A percentile compares a stretch with the other conserved stretches of the same genome.
These are phyloP conservation scores for Marsdenia floribunda DNA, from an alignment of 257 asterid species.

Conservation along the genomic window DNA sequence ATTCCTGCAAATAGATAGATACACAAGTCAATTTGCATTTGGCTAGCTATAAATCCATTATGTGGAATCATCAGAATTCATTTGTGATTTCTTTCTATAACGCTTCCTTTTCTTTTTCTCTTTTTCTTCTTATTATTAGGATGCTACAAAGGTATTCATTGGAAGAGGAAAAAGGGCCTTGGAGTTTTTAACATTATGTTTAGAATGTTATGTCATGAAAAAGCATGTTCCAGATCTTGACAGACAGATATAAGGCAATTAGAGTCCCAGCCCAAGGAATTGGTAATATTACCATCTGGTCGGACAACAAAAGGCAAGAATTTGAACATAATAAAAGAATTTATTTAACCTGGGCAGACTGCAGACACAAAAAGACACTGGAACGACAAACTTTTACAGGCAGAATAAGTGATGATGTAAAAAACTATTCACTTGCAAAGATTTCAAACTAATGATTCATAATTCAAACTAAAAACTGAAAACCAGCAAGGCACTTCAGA, in stretches of 20 bases:
- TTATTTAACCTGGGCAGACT: not conserved
- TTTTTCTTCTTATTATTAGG: too few relatives aligned
- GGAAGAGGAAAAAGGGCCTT: not conserved
- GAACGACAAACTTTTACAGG: not conserved
- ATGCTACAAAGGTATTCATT: not conserved
- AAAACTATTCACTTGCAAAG: not conserved
- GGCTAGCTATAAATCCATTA: not conserved
- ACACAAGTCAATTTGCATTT: not conserved
- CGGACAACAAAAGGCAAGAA: not conserved
- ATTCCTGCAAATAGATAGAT: not conserved
- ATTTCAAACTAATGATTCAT: not conserved
- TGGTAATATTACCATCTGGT: not conserved
- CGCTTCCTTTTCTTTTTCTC: not conserved
- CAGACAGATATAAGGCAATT: not conserved
- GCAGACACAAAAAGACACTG: not conserved
- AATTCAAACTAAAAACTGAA: constrained; percentile 6
- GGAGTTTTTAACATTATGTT: not conserved
- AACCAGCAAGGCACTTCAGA: not conserved
- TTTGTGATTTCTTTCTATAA: not conserved
- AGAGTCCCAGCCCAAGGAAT: not conserved
- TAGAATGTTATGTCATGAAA: not conserved
- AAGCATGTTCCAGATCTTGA: not conserved
- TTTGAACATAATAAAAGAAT: not conserved
- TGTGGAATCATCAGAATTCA: not conserved
- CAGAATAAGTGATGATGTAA: not conserved